Evolutionary conservation across 1,139 yeast species (phyloP), one percentile per base, ranked within the genome.

Genomic region (Wickerhamomyces sp.): DNA sequence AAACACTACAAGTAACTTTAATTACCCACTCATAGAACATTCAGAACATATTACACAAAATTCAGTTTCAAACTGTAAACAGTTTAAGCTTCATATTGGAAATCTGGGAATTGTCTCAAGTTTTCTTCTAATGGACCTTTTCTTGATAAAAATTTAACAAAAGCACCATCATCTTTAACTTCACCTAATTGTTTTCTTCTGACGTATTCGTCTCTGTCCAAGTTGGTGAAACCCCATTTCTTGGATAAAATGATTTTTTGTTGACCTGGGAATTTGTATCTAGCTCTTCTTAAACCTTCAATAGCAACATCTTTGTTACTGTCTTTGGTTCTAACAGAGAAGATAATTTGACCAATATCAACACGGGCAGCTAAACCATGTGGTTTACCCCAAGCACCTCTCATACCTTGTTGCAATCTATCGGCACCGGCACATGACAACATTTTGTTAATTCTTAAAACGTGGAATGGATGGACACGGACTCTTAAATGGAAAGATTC

Each of bases 341-440:
- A 84, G 73, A 93, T 84, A 73, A 93, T 84, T 81, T 93, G 99
- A 71, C 99, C 99, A 76, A 93, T 93, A 78, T 79, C 79, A 72
- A 93, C 99, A 79, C 99, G 91, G 69, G 99, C 99, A 67, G 98
- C 99, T 71, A 91, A 84, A 81, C 99, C 99, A 69, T 91, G 96
- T 69, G 99, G 99, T 81, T 93, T 93, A 88, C 99, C 99, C 98
- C 98, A 93, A 72, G 99, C 99, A 84, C 95, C 95, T 88, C 99
- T 91, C 99, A 93, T 93, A 89, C 99, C 99, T 81, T 94, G 98
- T 82, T 93, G 99, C 79, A 93, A 84, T 87, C 99, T 89, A 91
- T 93, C 99, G 73, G 99, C 99, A 87, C 99, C 99, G 79, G 99
- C 99, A 83, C 99, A 93, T 70, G 99, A 93, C 96, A 93, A 89